A percentile compares a stretch with the other conserved stretches of the same genome.
Conservation (phyloP, 768 basidiomycete species). For the Sistotremastrum niveocremeum region DNA sequence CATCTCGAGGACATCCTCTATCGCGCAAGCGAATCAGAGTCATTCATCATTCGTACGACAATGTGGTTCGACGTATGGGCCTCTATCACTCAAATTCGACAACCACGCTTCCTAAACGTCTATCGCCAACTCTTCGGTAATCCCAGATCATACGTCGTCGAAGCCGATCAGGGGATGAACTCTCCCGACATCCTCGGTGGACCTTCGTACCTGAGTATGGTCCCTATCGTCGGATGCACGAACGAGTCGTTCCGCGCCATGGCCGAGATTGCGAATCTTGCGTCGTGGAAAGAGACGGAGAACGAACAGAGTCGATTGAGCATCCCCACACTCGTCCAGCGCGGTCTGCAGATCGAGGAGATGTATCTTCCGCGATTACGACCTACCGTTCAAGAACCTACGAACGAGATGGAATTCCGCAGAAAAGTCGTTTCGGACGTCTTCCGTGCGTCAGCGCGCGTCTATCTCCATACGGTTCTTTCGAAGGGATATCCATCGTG, state of each 20-base stretch:
- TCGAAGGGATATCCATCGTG: constrained; percentile 59
- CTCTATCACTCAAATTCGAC: constrained; percentile 48
- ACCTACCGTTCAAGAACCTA: constrained; percentile 14
- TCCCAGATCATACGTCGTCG: constrained; percentile 25
- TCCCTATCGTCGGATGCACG: constrained; percentile 75
- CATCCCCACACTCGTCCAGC: constrained; percentile 43
- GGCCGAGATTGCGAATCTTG: constrained; percentile 55
- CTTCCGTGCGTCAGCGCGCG: constrained; percentile 60
- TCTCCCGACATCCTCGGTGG: constrained; percentile 8
- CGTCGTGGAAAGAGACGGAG: constrained; percentile 47
- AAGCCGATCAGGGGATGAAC: constrained; percentile 1
- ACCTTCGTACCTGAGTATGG: constrained; percentile 47
- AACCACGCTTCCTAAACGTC: constrained; percentile 41
- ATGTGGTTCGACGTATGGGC: constrained; percentile 85
- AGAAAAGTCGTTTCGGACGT: constrained; percentile 27
- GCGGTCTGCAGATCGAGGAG: constrained; percentile 38
- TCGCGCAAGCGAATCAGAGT: constrained; percentile 34
- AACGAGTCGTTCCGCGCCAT: constrained; percentile 68
- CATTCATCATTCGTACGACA: constrained; percentile 69
- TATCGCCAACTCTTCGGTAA: constrained; percentile 43
- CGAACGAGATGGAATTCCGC: constrained; percentile 16
- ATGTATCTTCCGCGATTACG: constrained; percentile 25
- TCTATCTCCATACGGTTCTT: constrained; percentile 67
- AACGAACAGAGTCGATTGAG: constrained; percentile 33
- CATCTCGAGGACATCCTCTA: constrained; percentile 33